These are phyloP conservation scores for Brassica hybrid DNA, from an alignment of 441 rosid genomes.

Conservation along the genomic window DNA sequence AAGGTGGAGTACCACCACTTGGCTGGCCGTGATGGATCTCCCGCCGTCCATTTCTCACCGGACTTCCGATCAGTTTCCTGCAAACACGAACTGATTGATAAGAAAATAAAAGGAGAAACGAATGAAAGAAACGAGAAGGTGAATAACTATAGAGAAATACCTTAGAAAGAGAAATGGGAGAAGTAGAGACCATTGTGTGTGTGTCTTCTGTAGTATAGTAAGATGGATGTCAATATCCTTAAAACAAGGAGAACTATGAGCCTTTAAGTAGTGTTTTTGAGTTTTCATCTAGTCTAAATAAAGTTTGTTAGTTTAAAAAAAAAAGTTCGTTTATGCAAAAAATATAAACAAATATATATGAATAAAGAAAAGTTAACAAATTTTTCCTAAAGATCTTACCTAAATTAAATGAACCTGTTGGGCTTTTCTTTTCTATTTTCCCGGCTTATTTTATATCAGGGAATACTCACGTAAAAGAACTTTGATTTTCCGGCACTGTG, in stretches of 20 bases:
- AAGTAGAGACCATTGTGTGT: constrained; percentile 63
- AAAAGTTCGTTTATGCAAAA: no score
- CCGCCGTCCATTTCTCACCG: constrained; percentile 66
- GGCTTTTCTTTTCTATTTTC: not conserved
- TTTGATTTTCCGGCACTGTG: constrained; percentile 30
- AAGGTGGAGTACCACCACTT: constrained; percentile 99
- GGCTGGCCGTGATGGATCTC: constrained; percentile 66
- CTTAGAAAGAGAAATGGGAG: constrained; percentile 59
- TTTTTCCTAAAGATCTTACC: no score
- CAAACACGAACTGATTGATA: no score
- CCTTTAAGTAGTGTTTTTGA: constrained; percentile 27
- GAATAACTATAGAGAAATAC: constrained; percentile 23
- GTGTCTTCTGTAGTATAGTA: not conserved
- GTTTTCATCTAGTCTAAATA: constrained; percentile 1
- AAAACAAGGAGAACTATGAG: constrained; percentile 18
- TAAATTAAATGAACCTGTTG: constrained; percentile 27
- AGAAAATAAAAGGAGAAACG: not conserved
- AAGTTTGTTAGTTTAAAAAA: no score
- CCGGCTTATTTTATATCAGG: constrained; percentile 5
- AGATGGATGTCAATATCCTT: constrained; percentile 10
- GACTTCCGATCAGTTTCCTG: no score
- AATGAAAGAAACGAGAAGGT: not conserved
- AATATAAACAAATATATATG: no score
- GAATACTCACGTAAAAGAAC: constrained; percentile 25
- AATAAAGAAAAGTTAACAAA: no score